These are phyloP conservation scores for Penicillium tannophilum DNA, from an alignment of 495 filamentous ascomycete species.

Conservation along the genomic window DNA sequence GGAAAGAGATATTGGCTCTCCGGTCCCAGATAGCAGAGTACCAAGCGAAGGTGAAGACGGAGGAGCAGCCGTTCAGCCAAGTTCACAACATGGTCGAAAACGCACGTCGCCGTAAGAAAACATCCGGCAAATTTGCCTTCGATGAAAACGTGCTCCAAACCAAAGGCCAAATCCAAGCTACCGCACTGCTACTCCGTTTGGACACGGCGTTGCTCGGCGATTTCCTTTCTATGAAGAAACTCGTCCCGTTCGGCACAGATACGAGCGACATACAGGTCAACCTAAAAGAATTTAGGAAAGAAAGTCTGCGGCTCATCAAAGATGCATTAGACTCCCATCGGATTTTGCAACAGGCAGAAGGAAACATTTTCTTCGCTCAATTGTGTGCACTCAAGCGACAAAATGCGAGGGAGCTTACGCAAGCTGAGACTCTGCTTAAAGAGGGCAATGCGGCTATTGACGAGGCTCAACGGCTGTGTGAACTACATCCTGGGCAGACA, in stretches of 20 bases:
- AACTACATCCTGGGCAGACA: neutral
- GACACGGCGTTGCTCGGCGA: conserved; percentile 10
- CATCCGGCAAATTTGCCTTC: conserved; percentile 2
- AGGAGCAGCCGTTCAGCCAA: conserved; percentile 8
- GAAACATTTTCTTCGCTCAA: conserved; percentile 6
- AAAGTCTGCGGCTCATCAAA: neutral
- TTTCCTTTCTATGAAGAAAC: conserved; percentile 3
- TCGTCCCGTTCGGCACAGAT: neutral
- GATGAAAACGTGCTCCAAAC: conserved; percentile 6
- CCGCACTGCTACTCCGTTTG: conserved; percentile 2
- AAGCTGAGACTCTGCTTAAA: neutral
- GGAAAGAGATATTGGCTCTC: neutral
- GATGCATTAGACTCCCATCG: neutral
- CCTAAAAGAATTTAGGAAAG: neutral
- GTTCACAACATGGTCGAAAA: conserved; percentile 8
- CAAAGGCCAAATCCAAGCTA: conserved; percentile 4
- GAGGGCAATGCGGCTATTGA: neutral
- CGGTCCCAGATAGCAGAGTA: neutral
- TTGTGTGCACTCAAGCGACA: conserved; percentile 1
- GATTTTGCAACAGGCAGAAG: neutral
- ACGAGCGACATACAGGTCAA: neutral
- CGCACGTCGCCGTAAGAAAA: conserved; percentile 3
- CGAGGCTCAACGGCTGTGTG: conserved; percentile 3
- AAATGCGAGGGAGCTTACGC: neutral
- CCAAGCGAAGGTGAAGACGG: conserved; percentile 1